Evolutionary conservation across 83 land plant genomes (phyloP), one percentile per base, ranked within the genome.

Genomic region (Isoetes engelmannii): DNA sequence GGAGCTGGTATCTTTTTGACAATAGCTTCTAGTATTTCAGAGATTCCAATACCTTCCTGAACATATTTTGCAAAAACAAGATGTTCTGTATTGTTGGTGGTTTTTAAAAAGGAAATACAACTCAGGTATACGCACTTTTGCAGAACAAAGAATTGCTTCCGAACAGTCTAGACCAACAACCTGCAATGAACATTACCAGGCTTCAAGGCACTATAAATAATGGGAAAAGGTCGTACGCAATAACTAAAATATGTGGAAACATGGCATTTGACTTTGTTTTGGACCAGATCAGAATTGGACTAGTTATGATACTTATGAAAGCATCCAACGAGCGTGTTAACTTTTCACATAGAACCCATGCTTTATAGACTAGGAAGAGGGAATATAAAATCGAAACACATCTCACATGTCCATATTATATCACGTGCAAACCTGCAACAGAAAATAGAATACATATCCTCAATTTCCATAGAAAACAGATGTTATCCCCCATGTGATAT

Each of bases 141-240:
- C 99, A 7, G 99, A 95, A 77, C 99, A 95, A 37, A 69, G 75
- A 63, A 95, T 91, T 69, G 94, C 97, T 63, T 91, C 76, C 59
- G 81, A 83, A 50, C 99, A 91, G 71, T 95, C 99, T 51, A 95
- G 67, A 9, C 99, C 99, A 68, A 95, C 74, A 64, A 92, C 74
- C 96, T 90, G 77, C 63, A 80, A 41, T 51, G 13, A 51, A 12
- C 15, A 17, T 12, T 12, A 12, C 13, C 55, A 51, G 70, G 49
- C 48, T n/a, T n/a, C 12, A 17, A 12, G 19, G 12, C 19, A 21
- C 1, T 15, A 44, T 54, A 8, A 6, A 68, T 21, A 68, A 9
- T 53, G 13, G 70, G 1, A 10, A 68, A 44, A 9, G 15, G 19
- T 15, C n/a, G n/a, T n/a, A n/a, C n/a, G n/a, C n/a, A 3, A 59